A percentile compares a stretch with the other conserved stretches of the same genome.
Conservation (phyloP, 768 basidiomycete species). For the Tremella yokohamensis region DNA sequence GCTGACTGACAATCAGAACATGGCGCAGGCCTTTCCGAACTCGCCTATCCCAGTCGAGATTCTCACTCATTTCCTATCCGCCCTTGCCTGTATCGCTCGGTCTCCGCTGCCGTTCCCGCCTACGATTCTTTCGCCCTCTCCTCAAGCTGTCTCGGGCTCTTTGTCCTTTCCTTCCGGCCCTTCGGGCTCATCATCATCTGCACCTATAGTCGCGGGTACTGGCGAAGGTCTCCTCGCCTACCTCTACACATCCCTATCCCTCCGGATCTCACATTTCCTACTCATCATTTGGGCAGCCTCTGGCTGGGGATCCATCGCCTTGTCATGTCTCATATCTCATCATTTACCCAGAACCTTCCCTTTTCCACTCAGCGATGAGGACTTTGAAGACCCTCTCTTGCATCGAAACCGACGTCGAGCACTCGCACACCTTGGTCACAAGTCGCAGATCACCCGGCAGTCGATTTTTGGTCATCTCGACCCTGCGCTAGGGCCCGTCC, state of each 20-base stretch:
- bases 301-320: conserved; percentile 44
- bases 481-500: conserved; percentile 80
- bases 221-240: conserved; percentile 45
- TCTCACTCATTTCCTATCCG: conserved; percentile 28
- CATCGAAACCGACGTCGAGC: conserved; percentile 16
- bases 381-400: conserved; percentile 1
- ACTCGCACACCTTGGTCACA: conserved; percentile 51
- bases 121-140: conserved; percentile 37
- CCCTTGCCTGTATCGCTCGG: conserved; percentile 35
- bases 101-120: conserved; percentile 38
- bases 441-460: conserved; percentile 68
- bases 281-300: conserved; percentile 39
- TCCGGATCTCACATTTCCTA: conserved; percentile 39
- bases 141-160: conserved; percentile 56
- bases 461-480: conserved; percentile 65
- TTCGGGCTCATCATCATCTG: conserved; percentile 8
- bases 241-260: conserved; percentile 34
- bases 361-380: conserved; percentile 9
- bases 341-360: conserved; percentile 36
- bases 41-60: conserved; percentile 31
- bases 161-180: conserved; percentile 44
- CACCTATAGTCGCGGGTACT: conserved; percentile 17
- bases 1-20: conserved; percentile 19
- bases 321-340: conserved; percentile 37
- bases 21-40: conserved; percentile 27